A percentile compares a stretch with the other conserved stretches of the same genome.
Conservation (phyloP, 495 filamentous ascomycete genomes). For the Annulohypoxylon bovei region DNA sequence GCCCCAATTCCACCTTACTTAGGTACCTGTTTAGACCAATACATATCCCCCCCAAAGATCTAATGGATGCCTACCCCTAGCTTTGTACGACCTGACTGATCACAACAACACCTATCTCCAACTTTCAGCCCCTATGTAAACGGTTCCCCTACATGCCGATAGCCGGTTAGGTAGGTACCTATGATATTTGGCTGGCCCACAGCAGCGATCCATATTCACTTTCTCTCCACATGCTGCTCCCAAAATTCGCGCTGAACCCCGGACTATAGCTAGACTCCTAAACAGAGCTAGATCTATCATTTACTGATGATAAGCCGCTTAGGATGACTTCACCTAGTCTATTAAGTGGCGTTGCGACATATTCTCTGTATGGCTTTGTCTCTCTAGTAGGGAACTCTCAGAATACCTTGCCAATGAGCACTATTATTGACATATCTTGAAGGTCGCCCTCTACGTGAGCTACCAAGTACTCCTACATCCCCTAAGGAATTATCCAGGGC, state of each 20-base stretch:
- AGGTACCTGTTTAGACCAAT: no score
- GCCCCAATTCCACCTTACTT: neutral
- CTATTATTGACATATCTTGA: neutral
- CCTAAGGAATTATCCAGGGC: conserved; percentile 47
- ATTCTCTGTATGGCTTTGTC: neutral
- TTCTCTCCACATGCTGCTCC: neutral
- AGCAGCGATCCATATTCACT: neutral
- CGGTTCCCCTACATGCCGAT: neutral
- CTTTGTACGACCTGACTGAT: neutral
- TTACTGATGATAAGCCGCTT: neutral
- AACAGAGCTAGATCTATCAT: neutral
- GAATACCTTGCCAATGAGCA: neutral
- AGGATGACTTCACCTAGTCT: neutral
- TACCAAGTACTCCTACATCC: conserved; percentile 44
- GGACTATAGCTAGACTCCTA: neutral
- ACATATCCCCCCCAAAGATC: no score
- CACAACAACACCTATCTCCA: neutral
- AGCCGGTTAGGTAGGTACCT: neutral
- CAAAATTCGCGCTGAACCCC: neutral
- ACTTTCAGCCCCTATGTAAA: neutral
- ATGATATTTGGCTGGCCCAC: neutral
- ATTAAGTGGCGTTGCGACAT: neutral
- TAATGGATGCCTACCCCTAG: no score
- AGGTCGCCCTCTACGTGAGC: conserved; percentile 11
- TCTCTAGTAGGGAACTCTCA: neutral